Conservation (phyloP, 2,329 filamentous ascomycete species). For the Venturia aucupariae region DNA sequence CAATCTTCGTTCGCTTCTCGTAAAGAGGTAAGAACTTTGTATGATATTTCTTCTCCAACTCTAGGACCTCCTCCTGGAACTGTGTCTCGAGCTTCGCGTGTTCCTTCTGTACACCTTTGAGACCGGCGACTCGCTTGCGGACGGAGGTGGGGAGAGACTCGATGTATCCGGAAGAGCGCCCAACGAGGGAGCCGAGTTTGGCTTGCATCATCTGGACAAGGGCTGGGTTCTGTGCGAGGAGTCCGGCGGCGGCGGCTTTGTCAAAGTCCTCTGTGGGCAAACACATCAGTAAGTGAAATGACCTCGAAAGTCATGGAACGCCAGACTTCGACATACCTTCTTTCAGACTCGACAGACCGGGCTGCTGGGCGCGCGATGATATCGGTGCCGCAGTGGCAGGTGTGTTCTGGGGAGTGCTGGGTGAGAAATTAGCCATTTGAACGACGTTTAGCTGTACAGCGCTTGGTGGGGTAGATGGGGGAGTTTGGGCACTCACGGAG, state of each 20-base stretch:
- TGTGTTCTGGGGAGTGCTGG: slow-evolving; percentile 84
- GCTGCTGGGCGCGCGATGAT: slow-evolving; percentile 93
- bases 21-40: slow-evolving; percentile 97
- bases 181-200: slow-evolving; percentile 85
- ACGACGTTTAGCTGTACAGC: neutral
- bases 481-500: slow-evolving; percentile 46
- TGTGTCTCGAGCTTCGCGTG: slow-evolving; percentile 97
- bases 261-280: slow-evolving; percentile 71
- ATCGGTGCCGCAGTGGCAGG: slow-evolving; percentile 93
- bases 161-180: slow-evolving; percentile 93
- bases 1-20: slow-evolving; percentile 83
- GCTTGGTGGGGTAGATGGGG: neutral
- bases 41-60: slow-evolving; percentile 99
- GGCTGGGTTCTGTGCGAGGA: slow-evolving; percentile 79
- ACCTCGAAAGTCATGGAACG: slow-evolving; percentile 13
- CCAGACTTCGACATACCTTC: slow-evolving; percentile 60
- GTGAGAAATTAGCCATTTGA: slow-evolving; percentile 1
- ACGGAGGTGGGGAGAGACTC: slow-evolving; percentile 87
- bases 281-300: neutral
- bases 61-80: slow-evolving; percentile 96
- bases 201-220: slow-evolving; percentile 97
- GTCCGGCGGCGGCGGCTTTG: slow-evolving; percentile 73
- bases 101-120: slow-evolving; percentile 98
- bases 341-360: slow-evolving; percentile 87
- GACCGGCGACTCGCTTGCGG: slow-evolving; percentile 83